phyloP scores from a whole-genome alignment of 129 eudicot species.

The sunflower (Helianthus annuus) region HanXRQr2.0-SUNRISE NC_035439.2:85763313-85763812 shows the following conservation, averaged over 20 bases:
- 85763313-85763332: not conserved
- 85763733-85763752: slow-evolving; percentile 87
- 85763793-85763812: slow-evolving; percentile 98
- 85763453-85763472: not conserved
- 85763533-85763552: slow-evolving; percentile 5
- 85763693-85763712: slow-evolving; percentile 92
- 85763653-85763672: slow-evolving; percentile 95
- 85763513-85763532: not conserved
- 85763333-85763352: not conserved
- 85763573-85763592: not conserved
- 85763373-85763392: not conserved
- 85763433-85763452: not conserved
- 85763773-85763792: slow-evolving; percentile 88
- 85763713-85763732: slow-evolving; percentile 96
- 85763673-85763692: slow-evolving; percentile 93
- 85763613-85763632: slow-evolving; percentile 80
- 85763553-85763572: not conserved
- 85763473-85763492: not conserved
- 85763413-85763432: not conserved
- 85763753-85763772: slow-evolving; percentile 92
- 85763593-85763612: not conserved
- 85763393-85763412: not conserved
- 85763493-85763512: not conserved
- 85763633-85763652: slow-evolving; percentile 91
- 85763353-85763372: not conserved